Conservation (phyloP, 805 yeast genomes). For the Yarrowia bubula region DNA sequence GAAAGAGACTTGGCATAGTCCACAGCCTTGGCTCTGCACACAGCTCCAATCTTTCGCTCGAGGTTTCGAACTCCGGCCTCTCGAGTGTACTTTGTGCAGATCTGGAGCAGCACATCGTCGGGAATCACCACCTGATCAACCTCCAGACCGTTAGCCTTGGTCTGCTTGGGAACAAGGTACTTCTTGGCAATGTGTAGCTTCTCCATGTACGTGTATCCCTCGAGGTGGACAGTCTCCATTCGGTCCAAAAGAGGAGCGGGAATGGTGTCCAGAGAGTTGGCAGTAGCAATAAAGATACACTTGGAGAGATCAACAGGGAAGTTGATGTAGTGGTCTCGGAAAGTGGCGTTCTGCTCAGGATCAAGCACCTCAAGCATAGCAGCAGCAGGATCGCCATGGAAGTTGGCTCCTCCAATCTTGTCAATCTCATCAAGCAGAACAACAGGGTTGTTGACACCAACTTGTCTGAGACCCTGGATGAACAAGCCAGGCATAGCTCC, state of each 20-base stretch:
- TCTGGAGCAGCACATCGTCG: slow-evolving; percentile 55
- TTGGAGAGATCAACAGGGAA: slow-evolving; percentile 83
- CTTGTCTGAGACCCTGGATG: slow-evolving; percentile 71
- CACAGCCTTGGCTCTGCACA: slow-evolving; percentile 81
- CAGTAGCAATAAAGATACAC: slow-evolving; percentile 80
- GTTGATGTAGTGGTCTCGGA: slow-evolving; percentile 80
- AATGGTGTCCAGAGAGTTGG: slow-evolving; percentile 69
- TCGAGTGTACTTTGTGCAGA: slow-evolving; percentile 69
- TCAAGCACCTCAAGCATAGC: slow-evolving; percentile 85
- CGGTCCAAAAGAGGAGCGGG: slow-evolving; percentile 79
- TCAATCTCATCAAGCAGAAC: slow-evolving; percentile 83
- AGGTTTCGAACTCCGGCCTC: slow-evolving; percentile 85
- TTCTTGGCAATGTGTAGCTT: slow-evolving; percentile 67
- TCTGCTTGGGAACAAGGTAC: slow-evolving; percentile 74
- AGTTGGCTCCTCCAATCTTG: slow-evolving; percentile 56
- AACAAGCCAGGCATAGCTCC: slow-evolving; percentile 90
- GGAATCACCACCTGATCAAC: slow-evolving; percentile 46
- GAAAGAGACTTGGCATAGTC: slow-evolving; percentile 33
- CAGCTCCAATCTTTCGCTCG: slow-evolving; percentile 69
- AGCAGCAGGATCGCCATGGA: slow-evolving; percentile 86
- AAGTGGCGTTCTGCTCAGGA: slow-evolving; percentile 79
- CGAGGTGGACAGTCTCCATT: slow-evolving; percentile 74
- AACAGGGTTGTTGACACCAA: slow-evolving; percentile 78
- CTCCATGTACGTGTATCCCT: slow-evolving; percentile 78
- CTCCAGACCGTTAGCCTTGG: slow-evolving; percentile 62